Percentiles rank a stretch among this genome's conserved stretches.
Evolutionary conservation across 331 rosid species (phyloP).

Genomic region (Cydonia oblonga): DNA sequence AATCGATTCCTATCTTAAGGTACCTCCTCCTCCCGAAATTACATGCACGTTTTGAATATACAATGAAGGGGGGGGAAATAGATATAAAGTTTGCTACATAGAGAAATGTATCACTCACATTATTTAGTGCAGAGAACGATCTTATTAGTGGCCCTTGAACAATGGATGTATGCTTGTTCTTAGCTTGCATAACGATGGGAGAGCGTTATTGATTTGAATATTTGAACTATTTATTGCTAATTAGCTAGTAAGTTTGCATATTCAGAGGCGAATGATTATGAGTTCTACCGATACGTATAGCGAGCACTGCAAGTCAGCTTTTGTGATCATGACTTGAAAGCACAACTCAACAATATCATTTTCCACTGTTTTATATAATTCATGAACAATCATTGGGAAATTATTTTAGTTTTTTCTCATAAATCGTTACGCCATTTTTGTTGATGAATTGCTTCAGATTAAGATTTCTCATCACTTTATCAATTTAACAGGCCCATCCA

Average conservation of each 20-base stretch:
- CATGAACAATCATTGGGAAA: not conserved
- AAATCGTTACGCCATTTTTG: not conserved
- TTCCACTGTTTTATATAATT: not conserved
- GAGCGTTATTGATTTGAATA: not conserved
- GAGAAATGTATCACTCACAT: not conserved
- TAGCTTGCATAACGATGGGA: not conserved
- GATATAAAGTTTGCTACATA: not conserved
- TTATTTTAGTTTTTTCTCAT: not conserved
- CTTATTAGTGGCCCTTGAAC: not conserved
- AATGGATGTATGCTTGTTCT: not conserved
- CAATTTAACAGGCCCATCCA: constrained; percentile 69
- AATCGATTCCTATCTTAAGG: constrained; percentile 86
- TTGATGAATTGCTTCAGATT: not conserved
- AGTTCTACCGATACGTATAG: not conserved
- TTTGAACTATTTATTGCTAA: not conserved
- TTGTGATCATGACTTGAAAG: not conserved
- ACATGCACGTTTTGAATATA: not conserved
- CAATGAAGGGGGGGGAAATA: not conserved
- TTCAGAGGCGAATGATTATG: not conserved
- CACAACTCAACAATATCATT: not conserved
- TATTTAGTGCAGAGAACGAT: not conserved
- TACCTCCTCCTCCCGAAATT: constrained; percentile 5
- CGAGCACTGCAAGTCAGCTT: not conserved
- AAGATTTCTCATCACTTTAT: constrained; percentile 1
- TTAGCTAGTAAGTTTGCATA: not conserved